phyloP scores from a whole-genome alignment of 2,329 filamentous ascomycete genomes.

The Trichoderma breve region DNA sequence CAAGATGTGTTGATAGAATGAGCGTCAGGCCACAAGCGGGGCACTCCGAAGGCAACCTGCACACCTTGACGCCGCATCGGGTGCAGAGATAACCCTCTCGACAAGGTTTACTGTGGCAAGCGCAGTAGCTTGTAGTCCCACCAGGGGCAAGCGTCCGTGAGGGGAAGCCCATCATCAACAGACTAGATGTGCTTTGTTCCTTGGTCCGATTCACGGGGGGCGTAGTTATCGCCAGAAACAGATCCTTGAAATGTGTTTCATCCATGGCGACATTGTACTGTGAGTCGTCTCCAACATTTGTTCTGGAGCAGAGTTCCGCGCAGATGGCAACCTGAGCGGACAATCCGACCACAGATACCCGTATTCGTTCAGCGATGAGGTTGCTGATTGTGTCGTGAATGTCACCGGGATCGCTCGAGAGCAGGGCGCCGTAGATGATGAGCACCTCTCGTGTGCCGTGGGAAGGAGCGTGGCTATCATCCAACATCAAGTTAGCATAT shows the following conservation, averaged over 20 bases:
- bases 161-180: constrained; percentile 98
- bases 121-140: constrained; percentile 71
- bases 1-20: constrained; percentile 89
- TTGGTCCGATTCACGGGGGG: constrained; percentile 75
- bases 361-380: constrained; percentile 78
- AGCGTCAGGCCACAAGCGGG: constrained; percentile 88
- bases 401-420: constrained; percentile 89
- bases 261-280: constrained; percentile 84
- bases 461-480: constrained; percentile 73
- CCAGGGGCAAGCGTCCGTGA: constrained; percentile 73
- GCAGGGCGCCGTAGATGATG: constrained; percentile 84
- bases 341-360: constrained; percentile 85
- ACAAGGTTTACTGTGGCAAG: constrained; percentile 81
- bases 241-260: constrained; percentile 72
- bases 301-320: constrained; percentile 80
- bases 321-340: constrained; percentile 92
- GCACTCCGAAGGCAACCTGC: constrained; percentile 84
- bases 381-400: constrained; percentile 85
- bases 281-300: constrained; percentile 74
- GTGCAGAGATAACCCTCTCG: constrained; percentile 89
- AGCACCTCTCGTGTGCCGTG: constrained; percentile 93
- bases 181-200: constrained; percentile 57
- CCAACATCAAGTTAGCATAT: constrained; percentile 18
- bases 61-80: constrained; percentile 84
- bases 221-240: constrained; percentile 85